Evolutionary conservation across 257 asterid species (phyloP).

Genomic region (Nicotiana tomentosiformis): DNA sequence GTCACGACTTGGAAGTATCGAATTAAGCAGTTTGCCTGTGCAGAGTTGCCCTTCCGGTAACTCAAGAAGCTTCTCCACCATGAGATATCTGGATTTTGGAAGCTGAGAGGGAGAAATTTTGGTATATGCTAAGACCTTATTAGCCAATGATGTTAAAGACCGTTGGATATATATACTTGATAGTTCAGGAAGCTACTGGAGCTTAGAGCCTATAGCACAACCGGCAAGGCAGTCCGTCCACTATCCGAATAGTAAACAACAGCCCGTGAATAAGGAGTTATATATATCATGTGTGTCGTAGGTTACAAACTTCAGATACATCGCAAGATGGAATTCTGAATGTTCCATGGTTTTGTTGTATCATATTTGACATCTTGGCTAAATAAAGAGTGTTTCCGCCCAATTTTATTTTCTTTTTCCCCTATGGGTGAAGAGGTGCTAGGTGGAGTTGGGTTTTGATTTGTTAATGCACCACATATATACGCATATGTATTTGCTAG

Average conservation of each 20-base stretch:
- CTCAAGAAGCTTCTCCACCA: constrained; percentile 1
- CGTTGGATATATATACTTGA: background rate
- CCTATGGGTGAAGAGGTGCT: background rate
- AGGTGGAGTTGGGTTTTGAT: background rate
- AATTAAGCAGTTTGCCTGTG: background rate
- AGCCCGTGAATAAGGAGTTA: background rate
- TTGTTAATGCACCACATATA: too few relatives aligned
- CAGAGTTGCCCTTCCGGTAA: background rate
- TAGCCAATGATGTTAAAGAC: background rate
- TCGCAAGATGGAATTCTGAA: background rate
- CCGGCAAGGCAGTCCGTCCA: background rate
- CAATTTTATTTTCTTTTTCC: background rate
- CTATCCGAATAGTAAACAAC: background rate
- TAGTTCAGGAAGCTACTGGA: background rate
- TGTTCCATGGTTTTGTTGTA: constrained; percentile 3
- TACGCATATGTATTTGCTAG: too few relatives aligned
- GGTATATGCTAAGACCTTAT: background rate
- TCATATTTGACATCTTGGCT: background rate
- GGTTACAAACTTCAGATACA: constrained; percentile 11
- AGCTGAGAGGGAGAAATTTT: background rate
- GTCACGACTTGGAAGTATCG: background rate
- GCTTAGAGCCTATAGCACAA: background rate
- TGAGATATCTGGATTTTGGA: background rate
- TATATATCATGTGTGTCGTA: background rate
- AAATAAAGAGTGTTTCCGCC: background rate